Evolutionary conservation across 2,329 filamentous ascomycete genomes (phyloP).

Genomic region (Calonectria fujianensis): DNA sequence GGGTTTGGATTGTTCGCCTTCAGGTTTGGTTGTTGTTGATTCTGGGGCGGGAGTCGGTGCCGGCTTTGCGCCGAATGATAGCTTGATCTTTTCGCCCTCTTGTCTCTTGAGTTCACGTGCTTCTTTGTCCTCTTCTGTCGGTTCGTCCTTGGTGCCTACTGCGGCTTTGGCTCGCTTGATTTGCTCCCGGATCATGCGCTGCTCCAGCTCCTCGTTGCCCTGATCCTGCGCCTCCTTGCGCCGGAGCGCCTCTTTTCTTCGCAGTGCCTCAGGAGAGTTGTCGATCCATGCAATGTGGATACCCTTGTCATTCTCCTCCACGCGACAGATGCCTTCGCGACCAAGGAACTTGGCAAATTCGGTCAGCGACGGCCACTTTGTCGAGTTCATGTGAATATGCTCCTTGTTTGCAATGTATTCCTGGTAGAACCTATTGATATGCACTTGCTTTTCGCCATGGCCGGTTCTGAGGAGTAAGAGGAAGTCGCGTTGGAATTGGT

Average conservation of each 20-base stretch:
- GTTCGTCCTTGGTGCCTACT: constrained; percentile 63
- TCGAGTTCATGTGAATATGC: constrained; percentile 96
- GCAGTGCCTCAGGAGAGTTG: constrained; percentile 89
- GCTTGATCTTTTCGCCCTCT: constrained; percentile 84
- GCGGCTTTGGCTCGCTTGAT: constrained; percentile 82
- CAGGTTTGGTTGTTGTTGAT: constrained; percentile 33
- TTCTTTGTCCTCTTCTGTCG: constrained; percentile 64
- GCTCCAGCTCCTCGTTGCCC: constrained; percentile 92
- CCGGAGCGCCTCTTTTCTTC: constrained; percentile 85
- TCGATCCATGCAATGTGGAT: constrained; percentile 94
- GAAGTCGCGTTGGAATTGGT: constrained; percentile 89
- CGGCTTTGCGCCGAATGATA: constrained; percentile 77
- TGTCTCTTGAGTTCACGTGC: constrained; percentile 73
- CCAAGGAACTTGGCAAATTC: constrained; percentile 94
- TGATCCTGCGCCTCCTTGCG: constrained; percentile 91
- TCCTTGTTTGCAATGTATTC: constrained; percentile 91
- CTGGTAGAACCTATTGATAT: constrained; percentile 96
- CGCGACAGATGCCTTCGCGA: constrained; percentile 88
- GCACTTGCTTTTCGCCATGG: constrained; percentile 92
- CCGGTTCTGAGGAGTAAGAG: constrained; percentile 84
- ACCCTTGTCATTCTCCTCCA: constrained; percentile 92
- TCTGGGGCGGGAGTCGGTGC: constrained; percentile 44
- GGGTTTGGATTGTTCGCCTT: constrained; percentile 36
- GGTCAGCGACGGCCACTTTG: constrained; percentile 89
- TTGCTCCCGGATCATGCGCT: constrained; percentile 88